Evolutionary conservation across 495 filamentous ascomycete species (phyloP).

Genomic region (Tuber brumale): DNA sequence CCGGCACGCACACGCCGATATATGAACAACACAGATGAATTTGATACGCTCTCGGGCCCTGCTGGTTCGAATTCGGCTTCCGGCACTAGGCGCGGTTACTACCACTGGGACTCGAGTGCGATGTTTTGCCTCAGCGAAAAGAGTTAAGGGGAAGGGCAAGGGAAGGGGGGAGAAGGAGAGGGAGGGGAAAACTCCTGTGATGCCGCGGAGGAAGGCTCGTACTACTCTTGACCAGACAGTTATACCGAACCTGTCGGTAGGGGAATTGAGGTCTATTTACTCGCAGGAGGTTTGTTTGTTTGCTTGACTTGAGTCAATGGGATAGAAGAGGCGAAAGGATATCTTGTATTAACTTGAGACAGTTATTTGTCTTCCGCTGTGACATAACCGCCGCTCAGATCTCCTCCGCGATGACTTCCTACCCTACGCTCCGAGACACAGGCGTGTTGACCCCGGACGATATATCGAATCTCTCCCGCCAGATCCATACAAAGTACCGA

Average conservation of each 20-base stretch:
- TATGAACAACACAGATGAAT: neutral
- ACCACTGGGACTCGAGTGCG: neutral
- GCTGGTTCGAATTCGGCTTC: neutral
- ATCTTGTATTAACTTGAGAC: neutral
- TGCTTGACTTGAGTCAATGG: neutral
- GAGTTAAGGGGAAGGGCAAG: neutral
- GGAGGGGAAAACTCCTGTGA: neutral
- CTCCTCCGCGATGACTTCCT: slow-evolving; percentile 33
- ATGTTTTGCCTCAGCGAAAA: neutral
- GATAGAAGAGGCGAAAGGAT: neutral
- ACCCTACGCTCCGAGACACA: slow-evolving; percentile 33
- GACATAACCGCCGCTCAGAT: slow-evolving; percentile 38
- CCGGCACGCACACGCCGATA: neutral
- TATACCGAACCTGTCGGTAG: slow-evolving; percentile 25
- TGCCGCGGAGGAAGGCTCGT: slow-evolving; percentile 16
- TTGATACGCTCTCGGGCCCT: neutral
- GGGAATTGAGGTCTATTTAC: slow-evolving; percentile 35
- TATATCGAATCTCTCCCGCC: slow-evolving; percentile 38
- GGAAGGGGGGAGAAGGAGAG: neutral
- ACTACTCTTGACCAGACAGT: slow-evolving; percentile 15
- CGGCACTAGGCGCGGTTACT: neutral
- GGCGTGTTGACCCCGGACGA: slow-evolving; percentile 30
- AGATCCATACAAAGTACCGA: slow-evolving; percentile 41
- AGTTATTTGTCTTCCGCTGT: slow-evolving; percentile 43
- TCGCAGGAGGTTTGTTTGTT: slow-evolving; percentile 36